Percentiles rank a stretch among this genome's conserved stretches.
phyloP scores from a whole-genome alignment of 495 filamentous ascomycete species.

The Aspergillus kassunensis region DNA sequence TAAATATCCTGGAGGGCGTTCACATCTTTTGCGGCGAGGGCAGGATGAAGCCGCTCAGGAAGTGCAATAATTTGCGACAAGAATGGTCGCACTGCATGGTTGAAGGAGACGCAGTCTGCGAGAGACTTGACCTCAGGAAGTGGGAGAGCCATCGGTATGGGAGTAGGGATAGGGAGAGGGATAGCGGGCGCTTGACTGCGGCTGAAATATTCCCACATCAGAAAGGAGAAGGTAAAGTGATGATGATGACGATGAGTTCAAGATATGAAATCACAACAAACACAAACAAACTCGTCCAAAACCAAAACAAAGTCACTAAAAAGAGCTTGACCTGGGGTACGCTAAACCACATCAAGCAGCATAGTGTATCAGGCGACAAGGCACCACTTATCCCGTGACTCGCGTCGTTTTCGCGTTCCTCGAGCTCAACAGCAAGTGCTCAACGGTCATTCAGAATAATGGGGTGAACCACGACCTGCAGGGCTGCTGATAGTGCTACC shows the following conservation, averaged over 20 bases:
- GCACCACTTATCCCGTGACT: constrained; percentile 5
- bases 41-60: constrained; percentile 54
- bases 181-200: not conserved
- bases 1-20: constrained; percentile 64
- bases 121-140: constrained; percentile 67
- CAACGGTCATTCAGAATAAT: not conserved
- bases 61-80: constrained; percentile 72
- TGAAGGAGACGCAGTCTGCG: constrained; percentile 67
- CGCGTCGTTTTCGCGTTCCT: constrained; percentile 16
- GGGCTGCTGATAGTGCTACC: too few relatives aligned
- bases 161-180: not conserved
- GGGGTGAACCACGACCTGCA: too few relatives aligned
- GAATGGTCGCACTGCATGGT: constrained; percentile 68
- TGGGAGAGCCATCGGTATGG: constrained; percentile 49
- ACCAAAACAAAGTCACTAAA: too few relatives aligned
- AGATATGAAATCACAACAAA: constrained; percentile 6
- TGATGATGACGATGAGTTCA: not conserved
- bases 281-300: too few relatives aligned
- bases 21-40: constrained; percentile 49
- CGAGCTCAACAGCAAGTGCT: not conserved
- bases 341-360: not conserved
- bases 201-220: constrained; percentile 9
- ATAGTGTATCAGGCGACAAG: constrained; percentile 3
- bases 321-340: not conserved
- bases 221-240: constrained; percentile 3